Conservation (phyloP, 495 filamentous ascomycete genomes). For the Rusavskia elegans region DNA sequence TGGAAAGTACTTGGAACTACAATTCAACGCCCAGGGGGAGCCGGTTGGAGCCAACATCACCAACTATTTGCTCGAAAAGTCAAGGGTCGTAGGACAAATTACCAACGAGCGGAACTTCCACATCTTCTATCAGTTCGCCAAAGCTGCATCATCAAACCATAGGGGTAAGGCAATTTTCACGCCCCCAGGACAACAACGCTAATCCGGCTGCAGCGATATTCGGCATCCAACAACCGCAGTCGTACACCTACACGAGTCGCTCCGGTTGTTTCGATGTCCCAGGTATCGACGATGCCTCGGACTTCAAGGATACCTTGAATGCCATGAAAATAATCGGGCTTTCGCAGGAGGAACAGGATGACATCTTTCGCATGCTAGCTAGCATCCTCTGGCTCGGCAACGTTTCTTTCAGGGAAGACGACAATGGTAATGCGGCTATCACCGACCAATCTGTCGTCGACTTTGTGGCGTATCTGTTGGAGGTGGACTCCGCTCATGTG, state of each 20-base stretch:
- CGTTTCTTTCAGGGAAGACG: constrained; percentile 72
- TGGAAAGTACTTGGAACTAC: constrained; percentile 94
- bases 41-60: constrained; percentile 95
- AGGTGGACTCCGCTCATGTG: constrained; percentile 66
- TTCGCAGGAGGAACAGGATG: constrained; percentile 75
- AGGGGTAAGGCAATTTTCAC: constrained; percentile 30
- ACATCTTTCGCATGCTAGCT: constrained; percentile 92
- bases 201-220: constrained; percentile 38
- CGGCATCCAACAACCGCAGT: constrained; percentile 79
- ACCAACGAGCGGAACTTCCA: constrained; percentile 95
- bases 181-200: not conserved
- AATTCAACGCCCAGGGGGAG: constrained; percentile 88
- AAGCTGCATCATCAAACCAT: constrained; percentile 77
- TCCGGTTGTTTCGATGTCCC: constrained; percentile 90
- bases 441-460: constrained; percentile 79
- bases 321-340: constrained; percentile 94
- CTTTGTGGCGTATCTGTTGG: constrained; percentile 84
- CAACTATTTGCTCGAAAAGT: constrained; percentile 94
- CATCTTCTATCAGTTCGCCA: constrained; percentile 98
- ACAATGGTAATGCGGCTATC: constrained; percentile 74
- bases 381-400: constrained; percentile 93
- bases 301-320: constrained; percentile 81
- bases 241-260: constrained; percentile 86
- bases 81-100: constrained; percentile 90
- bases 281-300: constrained; percentile 79